A percentile compares a stretch with the other conserved stretches of the same genome.
These are phyloP conservation scores for Luvunga scandens DNA, from an alignment of 345 rosid genomes.

Conservation along the genomic window DNA sequence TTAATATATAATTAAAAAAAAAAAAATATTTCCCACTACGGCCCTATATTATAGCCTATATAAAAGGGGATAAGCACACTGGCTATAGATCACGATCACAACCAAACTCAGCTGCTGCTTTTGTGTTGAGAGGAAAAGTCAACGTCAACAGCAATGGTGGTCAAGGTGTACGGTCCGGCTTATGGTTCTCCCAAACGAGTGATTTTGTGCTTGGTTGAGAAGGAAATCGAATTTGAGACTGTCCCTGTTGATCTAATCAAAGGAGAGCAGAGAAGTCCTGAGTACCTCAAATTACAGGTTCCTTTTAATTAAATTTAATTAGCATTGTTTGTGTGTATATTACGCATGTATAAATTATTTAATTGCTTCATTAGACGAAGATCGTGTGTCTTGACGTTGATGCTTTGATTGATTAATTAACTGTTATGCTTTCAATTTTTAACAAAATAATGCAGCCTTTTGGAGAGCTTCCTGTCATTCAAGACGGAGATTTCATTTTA, in stretches of 20 bases:
- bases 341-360: no score
- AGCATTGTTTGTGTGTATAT: no score
- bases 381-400: no score
- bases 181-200: slow-evolving; percentile 56
- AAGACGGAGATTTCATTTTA: slow-evolving; percentile 66
- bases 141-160: not conserved
- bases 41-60: no score
- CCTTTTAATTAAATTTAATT: not conserved
- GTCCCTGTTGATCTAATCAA: slow-evolving; percentile 56
- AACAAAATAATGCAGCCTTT: slow-evolving; percentile 50
- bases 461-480: slow-evolving; percentile 60
- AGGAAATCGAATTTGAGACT: slow-evolving; percentile 55
- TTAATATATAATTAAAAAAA: no score
- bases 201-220: slow-evolving; percentile 47
- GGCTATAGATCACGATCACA: no score
- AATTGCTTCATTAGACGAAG: no score
- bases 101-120: no score
- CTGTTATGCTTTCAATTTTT: not conserved
- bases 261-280: slow-evolving; percentile 58
- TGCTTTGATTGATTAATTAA: no score
- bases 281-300: slow-evolving; percentile 63
- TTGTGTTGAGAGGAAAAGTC: not conserved
- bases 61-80: no score
- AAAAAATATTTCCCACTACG: no score
- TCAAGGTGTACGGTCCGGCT: slow-evolving; percentile 56